Evolutionary conservation across 2,329 filamentous ascomycete genomes (phyloP).

Genomic region (Nemania diffusa): DNA sequence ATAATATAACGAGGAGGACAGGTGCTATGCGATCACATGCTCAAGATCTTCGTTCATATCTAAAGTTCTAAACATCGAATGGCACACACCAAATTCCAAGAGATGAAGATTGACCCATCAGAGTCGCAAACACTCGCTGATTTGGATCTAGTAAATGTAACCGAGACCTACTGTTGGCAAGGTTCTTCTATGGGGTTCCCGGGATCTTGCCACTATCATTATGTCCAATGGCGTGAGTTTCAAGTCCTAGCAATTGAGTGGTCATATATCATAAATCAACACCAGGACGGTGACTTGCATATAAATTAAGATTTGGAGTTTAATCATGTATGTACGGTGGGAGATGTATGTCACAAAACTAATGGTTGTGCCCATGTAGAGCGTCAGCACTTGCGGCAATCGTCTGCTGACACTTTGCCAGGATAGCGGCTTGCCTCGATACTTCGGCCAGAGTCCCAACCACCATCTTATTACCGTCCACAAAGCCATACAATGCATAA

Average conservation of each 20-base stretch:
- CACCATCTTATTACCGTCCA: slow-evolving; percentile 83
- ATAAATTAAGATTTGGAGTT: slow-evolving; percentile 4
- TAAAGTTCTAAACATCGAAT: neutral
- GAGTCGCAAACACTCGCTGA: neutral
- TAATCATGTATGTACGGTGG: slow-evolving; percentile 18
- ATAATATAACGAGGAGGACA: neutral
- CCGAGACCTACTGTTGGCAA: neutral
- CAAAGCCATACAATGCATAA: slow-evolving; percentile 87
- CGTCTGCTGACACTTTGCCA: slow-evolving; percentile 76
- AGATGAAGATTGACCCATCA: neutral
- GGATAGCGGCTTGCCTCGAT: slow-evolving; percentile 79
- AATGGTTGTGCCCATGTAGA: slow-evolving; percentile 47
- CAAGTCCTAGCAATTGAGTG: slow-evolving; percentile 1
- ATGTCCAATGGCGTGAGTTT: neutral
- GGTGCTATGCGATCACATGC: neutral
- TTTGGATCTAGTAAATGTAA: neutral
- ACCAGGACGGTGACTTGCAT: slow-evolving; percentile 7
- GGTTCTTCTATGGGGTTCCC: neutral
- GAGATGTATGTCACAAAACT: slow-evolving; percentile 13
- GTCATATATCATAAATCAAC: slow-evolving; percentile 14
- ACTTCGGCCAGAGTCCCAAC: slow-evolving; percentile 81
- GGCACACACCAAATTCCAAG: neutral
- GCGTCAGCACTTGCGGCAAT: slow-evolving; percentile 48
- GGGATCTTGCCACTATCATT: neutral
- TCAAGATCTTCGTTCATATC: neutral